Conservation (phyloP, 768 basidiomycete species). For the Agaricus blazei region DNA sequence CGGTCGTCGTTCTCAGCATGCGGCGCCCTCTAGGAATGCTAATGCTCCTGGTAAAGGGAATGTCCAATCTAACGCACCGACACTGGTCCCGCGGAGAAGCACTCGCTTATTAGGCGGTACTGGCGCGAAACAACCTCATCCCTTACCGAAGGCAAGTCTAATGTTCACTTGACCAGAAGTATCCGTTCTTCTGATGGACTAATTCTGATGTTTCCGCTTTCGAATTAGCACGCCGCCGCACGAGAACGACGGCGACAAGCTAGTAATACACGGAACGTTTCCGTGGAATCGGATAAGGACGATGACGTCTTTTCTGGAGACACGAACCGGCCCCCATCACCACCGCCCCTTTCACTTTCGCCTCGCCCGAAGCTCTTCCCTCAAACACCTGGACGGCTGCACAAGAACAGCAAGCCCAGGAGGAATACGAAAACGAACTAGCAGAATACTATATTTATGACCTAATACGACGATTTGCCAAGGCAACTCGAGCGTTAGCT, state of each 20-base stretch:
- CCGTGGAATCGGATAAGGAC: slow-evolving; percentile 68
- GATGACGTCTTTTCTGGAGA: slow-evolving; percentile 52
- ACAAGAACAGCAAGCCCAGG: slow-evolving; percentile 69
- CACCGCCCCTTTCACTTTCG: slow-evolving; percentile 53
- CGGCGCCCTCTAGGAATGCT: slow-evolving; percentile 57
- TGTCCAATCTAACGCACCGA: slow-evolving; percentile 35
- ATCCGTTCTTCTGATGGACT: slow-evolving; percentile 2
- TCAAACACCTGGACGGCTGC: slow-evolving; percentile 57
- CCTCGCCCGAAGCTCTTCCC: slow-evolving; percentile 59
- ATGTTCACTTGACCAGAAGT: slow-evolving; percentile 2
- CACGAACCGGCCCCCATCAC: slow-evolving; percentile 55
- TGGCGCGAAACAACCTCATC: slow-evolving; percentile 40
- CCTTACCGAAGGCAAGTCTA: slow-evolving; percentile 46
- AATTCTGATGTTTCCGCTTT: slow-evolving; percentile 4
- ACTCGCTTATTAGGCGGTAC: slow-evolving; percentile 62
- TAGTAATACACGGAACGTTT: slow-evolving; percentile 51
- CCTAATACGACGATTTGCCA: slow-evolving; percentile 76
- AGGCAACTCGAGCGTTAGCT: slow-evolving; percentile 69
- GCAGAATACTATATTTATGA: slow-evolving; percentile 84
- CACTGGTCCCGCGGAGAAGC: slow-evolving; percentile 61
- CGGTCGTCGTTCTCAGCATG: slow-evolving; percentile 73
- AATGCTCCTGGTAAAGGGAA: slow-evolving; percentile 48
- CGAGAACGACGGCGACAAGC: slow-evolving; percentile 59
- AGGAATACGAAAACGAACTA: slow-evolving; percentile 62
- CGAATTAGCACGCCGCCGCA: slow-evolving; percentile 20